phyloP scores from a whole-genome alignment of 306 rosid genomes.

The Prunus mira region DNA sequence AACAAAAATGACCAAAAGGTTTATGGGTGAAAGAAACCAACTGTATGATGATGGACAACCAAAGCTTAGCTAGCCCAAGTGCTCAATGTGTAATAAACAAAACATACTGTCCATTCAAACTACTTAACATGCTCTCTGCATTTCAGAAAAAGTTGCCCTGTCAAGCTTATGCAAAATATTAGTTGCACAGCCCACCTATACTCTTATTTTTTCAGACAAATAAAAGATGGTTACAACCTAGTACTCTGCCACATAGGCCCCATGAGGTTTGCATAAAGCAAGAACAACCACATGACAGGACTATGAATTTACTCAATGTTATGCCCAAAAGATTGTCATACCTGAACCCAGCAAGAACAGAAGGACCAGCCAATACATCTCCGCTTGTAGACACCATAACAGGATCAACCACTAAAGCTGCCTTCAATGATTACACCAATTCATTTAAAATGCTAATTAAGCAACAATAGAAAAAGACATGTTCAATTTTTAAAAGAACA shows the following conservation, averaged over 20 bases:
- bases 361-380: conserved; percentile 68
- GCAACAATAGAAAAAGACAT: conserved; percentile 15
- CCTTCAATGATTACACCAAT: conserved; percentile 43
- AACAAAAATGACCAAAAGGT: not conserved
- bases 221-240: not conserved
- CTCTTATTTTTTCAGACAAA: not conserved
- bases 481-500: conserved; percentile 12
- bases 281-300: not conserved
- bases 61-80: too few species aligned
- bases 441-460: conserved; percentile 24
- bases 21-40: too few species aligned
- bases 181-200: not conserved
- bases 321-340: conserved; percentile 25
- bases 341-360: conserved; percentile 68
- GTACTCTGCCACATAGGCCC: not conserved
- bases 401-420: conserved; percentile 97
- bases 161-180: too few species aligned
- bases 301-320: conserved; percentile 15
- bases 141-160: too few species aligned
- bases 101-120: too few species aligned
- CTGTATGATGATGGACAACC: too few species aligned
- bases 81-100: too few species aligned
- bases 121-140: too few species aligned
- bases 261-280: not conserved
- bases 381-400: conserved; percentile 96